Evolutionary conservation across 2,329 filamentous ascomycete species (phyloP).

Genomic region (Colletotrichum sublineola): DNA sequence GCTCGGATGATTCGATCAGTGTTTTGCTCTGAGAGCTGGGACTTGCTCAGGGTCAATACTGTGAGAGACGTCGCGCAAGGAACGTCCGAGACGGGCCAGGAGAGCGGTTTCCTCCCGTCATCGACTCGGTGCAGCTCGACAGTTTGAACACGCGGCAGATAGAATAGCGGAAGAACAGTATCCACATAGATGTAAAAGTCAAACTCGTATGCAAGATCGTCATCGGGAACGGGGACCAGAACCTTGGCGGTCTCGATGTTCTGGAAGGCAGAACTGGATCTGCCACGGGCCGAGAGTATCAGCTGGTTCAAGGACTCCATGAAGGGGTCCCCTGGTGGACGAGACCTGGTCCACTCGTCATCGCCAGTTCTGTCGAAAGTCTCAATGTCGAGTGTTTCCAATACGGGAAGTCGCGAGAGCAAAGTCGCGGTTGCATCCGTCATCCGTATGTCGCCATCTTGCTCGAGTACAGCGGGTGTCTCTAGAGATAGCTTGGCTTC

Average conservation of each 20-base stretch:
- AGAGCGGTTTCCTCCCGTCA: neutral
- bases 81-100: neutral
- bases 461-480: neutral
- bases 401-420: neutral
- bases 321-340: neutral
- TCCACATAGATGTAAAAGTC: neutral
- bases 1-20: neutral
- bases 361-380: conserved; percentile 5
- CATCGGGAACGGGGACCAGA: neutral
- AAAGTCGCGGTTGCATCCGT: neutral
- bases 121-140: conserved; percentile 17
- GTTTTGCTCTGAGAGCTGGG: neutral
- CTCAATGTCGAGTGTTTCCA: neutral
- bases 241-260: neutral
- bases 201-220: neutral
- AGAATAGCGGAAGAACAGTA: neutral
- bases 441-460: neutral
- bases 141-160: conserved; percentile 10
- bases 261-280: neutral
- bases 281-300: neutral
- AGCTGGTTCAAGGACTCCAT: neutral
- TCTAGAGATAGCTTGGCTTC: neutral
- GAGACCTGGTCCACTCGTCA: neutral
- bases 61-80: conserved; percentile 3
- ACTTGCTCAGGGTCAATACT: conserved; percentile 1